A percentile compares a stretch with the other conserved stretches of the same genome.
phyloP scores from a whole-genome alignment of 352 stramenopile species.

The Globisporangium lucens region DNA sequence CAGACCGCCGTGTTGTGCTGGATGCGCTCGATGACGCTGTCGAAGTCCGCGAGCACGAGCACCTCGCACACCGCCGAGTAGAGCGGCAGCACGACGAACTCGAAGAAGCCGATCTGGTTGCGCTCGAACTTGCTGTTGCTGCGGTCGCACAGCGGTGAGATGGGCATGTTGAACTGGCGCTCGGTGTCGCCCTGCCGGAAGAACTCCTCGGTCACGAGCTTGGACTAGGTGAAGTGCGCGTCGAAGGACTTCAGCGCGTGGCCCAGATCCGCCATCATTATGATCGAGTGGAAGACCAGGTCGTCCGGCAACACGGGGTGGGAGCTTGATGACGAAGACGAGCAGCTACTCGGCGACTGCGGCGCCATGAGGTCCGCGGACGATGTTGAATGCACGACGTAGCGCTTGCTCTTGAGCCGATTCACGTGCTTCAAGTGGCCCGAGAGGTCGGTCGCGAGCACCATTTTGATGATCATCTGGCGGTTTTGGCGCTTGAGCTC shows the following conservation, averaged over 20 bases:
- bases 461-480: slow-evolving; percentile 76
- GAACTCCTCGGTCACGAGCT: slow-evolving; percentile 65
- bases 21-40: slow-evolving; percentile 44
- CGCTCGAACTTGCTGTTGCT: slow-evolving; percentile 49
- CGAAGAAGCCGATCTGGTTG: slow-evolving; percentile 70
- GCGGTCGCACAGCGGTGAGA: slow-evolving; percentile 70
- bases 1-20: slow-evolving; percentile 47
- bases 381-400: slow-evolving; percentile 32
- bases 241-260: slow-evolving; percentile 66
- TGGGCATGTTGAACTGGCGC: slow-evolving; percentile 42
- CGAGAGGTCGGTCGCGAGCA: slow-evolving; percentile 82
- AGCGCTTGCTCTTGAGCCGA: slow-evolving; percentile 72
- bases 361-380: slow-evolving; percentile 25
- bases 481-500: slow-evolving; percentile 54
- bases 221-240: slow-evolving; percentile 53
- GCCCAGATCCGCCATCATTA: slow-evolving; percentile 77
- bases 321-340: background rate
- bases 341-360: background rate
- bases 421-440: slow-evolving; percentile 73
- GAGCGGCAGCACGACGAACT: slow-evolving; percentile 71
- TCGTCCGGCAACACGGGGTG: slow-evolving; percentile 32
- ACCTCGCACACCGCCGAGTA: slow-evolving; percentile 51
- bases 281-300: slow-evolving; percentile 57
- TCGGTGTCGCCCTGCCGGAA: slow-evolving; percentile 65
- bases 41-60: slow-evolving; percentile 40